Evolutionary conservation across 2,329 filamentous ascomycete species (phyloP).

Genomic region (Chaetomium sp.): DNA sequence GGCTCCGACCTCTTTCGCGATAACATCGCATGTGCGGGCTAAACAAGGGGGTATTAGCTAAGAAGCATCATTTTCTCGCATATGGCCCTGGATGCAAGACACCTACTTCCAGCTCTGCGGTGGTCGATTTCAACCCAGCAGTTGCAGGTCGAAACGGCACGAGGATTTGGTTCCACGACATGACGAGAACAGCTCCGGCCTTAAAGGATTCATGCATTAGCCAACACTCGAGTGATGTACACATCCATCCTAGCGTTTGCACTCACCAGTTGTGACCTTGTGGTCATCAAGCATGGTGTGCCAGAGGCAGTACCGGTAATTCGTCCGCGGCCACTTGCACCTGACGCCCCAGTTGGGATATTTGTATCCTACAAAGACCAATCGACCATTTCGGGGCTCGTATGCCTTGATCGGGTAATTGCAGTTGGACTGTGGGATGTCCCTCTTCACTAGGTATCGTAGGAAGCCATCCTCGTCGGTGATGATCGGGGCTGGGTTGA

Average conservation of each 20-base stretch:
- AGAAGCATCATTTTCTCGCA: no score
- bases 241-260: neutral
- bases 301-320: neutral
- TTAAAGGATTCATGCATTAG: neutral
- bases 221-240: no score
- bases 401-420: neutral
- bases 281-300: neutral
- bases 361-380: neutral
- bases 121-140: neutral
- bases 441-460: neutral
- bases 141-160: neutral
- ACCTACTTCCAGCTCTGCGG: neutral
- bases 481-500: neutral
- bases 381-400: neutral
- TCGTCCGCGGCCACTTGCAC: neutral
- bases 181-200: neutral
- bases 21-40: neutral
- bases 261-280: neutral
- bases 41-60: neutral
- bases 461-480: neutral
- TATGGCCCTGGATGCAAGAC: no score
- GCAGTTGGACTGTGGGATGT: neutral
- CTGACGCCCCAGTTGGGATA: neutral
- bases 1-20: neutral
- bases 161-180: neutral